Evolutionary conservation across 805 yeast species (phyloP).

Genomic region (Lipomyces spencermartinsiae): DNA sequence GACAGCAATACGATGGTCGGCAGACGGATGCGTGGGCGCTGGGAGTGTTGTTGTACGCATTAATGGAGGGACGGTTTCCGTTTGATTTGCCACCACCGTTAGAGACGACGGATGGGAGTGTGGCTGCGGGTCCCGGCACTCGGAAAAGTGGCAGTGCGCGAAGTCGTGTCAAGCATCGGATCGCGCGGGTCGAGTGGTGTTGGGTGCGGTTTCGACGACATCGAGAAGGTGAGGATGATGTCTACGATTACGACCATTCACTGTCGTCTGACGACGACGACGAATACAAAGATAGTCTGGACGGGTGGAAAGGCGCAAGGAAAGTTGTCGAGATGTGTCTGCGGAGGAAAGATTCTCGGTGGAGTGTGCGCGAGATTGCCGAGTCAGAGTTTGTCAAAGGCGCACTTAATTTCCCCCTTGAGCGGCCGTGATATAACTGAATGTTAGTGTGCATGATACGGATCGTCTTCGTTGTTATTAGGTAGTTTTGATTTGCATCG

Average conservation of each 20-base stretch:
- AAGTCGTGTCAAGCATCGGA: slow-evolving; percentile 78
- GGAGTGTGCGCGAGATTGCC: slow-evolving; percentile 47
- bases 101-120: slow-evolving; percentile 42
- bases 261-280: slow-evolving; percentile 39
- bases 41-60: slow-evolving; percentile 86
- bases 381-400: slow-evolving; percentile 49
- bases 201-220: slow-evolving; percentile 61
- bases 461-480: neutral
- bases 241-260: slow-evolving; percentile 34
- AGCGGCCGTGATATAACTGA: neutral
- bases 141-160: slow-evolving; percentile 46
- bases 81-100: slow-evolving; percentile 76
- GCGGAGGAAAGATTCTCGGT: slow-evolving; percentile 56
- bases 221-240: slow-evolving; percentile 36
- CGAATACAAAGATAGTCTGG: slow-evolving; percentile 40
- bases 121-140: slow-evolving; percentile 44
- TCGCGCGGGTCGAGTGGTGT: slow-evolving; percentile 90
- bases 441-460: neutral
- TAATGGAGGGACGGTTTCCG: slow-evolving; percentile 86
- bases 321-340: slow-evolving; percentile 58
- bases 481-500: neutral
- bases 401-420: slow-evolving; percentile 32
- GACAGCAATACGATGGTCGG: slow-evolving; percentile 88
- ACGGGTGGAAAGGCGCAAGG: slow-evolving; percentile 56
- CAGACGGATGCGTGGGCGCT: slow-evolving; percentile 94